These are phyloP conservation scores for Lathyrus tuberosus DNA, from an alignment of 306 rosid genomes.

Conservation along the genomic window DNA sequence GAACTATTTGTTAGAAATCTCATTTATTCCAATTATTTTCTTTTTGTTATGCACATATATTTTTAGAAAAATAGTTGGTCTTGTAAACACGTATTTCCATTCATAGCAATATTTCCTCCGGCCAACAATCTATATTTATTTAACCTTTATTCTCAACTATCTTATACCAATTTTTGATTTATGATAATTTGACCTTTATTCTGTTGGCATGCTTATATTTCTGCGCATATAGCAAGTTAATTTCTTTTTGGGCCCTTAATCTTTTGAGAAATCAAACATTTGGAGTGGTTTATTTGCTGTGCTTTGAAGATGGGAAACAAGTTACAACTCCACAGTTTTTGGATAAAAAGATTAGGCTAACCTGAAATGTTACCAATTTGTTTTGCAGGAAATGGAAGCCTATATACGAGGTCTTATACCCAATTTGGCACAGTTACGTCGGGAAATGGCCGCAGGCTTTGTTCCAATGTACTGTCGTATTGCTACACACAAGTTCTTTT, in stretches of 20 bases:
- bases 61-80: conserved; percentile 10
- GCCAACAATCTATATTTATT: not conserved
- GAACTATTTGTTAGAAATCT: conserved; percentile 7
- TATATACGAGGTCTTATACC: conserved; percentile 96
- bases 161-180: conserved; percentile 25
- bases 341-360: conserved; percentile 15
- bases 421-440: conserved; percentile 91
- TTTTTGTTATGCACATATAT: not conserved
- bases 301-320: conserved; percentile 25
- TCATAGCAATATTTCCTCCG: not conserved
- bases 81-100: conserved; percentile 2
- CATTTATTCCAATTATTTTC: not conserved
- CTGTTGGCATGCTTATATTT: conserved; percentile 13
- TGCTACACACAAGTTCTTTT: conserved; percentile 96
- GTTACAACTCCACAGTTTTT: conserved; percentile 23
- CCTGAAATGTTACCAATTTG: conserved; percentile 19
- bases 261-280: conserved; percentile 30
- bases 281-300: conserved; percentile 24
- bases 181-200: conserved; percentile 25
- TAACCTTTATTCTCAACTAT: conserved; percentile 1
- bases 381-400: conserved; percentile 84
- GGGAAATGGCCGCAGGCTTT: conserved; percentile 78
- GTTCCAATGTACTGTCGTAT: conserved; percentile 86
- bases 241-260: not conserved
- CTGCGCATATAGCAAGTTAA: not conserved